A percentile compares a stretch with the other conserved stretches of the same genome.
Conservation (phyloP, 768 basidiomycete genomes). For the Psilocybe cyanescens region DNA sequence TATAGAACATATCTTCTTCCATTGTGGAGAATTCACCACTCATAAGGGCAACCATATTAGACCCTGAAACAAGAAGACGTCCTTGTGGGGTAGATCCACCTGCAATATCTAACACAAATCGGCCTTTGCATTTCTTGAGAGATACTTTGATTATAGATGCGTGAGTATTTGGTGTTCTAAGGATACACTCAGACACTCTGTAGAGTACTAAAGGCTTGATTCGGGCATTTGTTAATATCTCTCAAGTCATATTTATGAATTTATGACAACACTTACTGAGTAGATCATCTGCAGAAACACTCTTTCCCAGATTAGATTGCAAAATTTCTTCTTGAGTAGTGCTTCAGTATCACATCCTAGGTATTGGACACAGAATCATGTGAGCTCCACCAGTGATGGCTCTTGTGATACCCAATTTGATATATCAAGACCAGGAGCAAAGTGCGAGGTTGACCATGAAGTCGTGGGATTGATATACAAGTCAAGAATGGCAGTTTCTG, state of each 20-base stretch:
- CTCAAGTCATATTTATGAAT: too few species aligned
- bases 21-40: too few species aligned
- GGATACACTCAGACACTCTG: too few species aligned
- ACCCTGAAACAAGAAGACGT: too few species aligned
- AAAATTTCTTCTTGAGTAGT: background rate
- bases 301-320: background rate
- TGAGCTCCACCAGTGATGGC: background rate
- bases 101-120: too few species aligned
- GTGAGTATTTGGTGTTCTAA: too few species aligned
- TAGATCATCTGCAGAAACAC: constrained; percentile 8
- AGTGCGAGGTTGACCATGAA: background rate
- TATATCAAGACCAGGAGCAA: background rate
- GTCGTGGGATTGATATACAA: constrained; percentile 8
- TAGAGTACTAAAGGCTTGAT: too few species aligned
- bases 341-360: constrained; percentile 1
- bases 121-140: background rate
- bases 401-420: background rate
- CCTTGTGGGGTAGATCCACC: too few species aligned
- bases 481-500: background rate
- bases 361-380: background rate
- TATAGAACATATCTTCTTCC: too few species aligned
- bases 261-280: constrained; percentile 1
- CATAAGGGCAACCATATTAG: too few species aligned
- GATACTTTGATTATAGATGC: too few species aligned
- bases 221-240: too few species aligned